Evolutionary conservation across 331 rosid genomes (phyloP), one percentile per base, ranked within the genome.

Genomic region (Acacia pycnantha): DNA sequence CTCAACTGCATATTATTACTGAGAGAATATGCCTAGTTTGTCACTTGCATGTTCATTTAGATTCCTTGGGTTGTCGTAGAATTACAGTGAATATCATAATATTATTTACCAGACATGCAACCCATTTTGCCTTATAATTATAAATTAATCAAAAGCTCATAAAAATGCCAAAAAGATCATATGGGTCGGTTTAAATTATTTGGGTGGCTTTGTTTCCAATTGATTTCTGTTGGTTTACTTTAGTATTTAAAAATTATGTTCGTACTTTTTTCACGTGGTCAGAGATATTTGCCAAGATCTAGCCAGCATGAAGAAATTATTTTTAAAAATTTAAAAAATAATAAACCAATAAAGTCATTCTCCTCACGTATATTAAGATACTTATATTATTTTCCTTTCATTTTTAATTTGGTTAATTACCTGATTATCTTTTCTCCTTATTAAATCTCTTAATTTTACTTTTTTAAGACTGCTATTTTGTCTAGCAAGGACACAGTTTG

Each of bases 191-290:
- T 74, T 68, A 24, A 22, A 51, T 22, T 67, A 6, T 43, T 48
- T 53, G n/a, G 48, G 29, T 33, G 14, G 18, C 61, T 61, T 71
- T 56, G 61, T 66, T 37, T 48, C 53, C 70, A 33, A 56, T 69
- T 75, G 61, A 59, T 75, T 79, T 76, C 69, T 75, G 62, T 77
- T 81, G 21, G 69, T 61, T 81, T 59, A 13, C 64, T 44, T 56
- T 37, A 71, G 50, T 27, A 48, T 86, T 73, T 73, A 3, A 41
- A 59, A 77, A 77, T 19, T 5, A 29, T 41, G 29, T 74, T 82
- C 86, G 87, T 87, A 84, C 88, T 8, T 21, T 78, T 18, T 83
- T 87, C 90, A 87, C 90, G 90, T 87, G 90, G 88, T 68, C 58
- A 43, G 59, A 47, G 41, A 59, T 43, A 56, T 69, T 81, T 77